A percentile compares a stretch with the other conserved stretches of the same genome.
phyloP scores from a whole-genome alignment of 371 early-diverging fungal species.

The Cokeromyces recurvatus region DNA sequence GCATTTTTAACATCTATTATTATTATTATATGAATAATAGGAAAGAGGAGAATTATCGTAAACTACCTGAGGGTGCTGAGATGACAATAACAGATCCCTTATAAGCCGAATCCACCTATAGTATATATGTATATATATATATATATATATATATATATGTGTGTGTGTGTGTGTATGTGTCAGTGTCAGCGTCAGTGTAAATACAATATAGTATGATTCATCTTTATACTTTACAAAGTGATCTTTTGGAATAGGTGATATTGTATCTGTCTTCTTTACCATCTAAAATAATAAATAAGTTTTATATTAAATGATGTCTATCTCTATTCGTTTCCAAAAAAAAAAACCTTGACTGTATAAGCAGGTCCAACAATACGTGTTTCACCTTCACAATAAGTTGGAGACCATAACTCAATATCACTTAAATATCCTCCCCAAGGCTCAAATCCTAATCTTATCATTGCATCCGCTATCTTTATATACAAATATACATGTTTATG shows the following conservation, averaged over 20 bases:
- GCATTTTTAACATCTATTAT: slow-evolving; percentile 59
- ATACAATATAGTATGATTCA: background rate
- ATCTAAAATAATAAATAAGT: slow-evolving; percentile 34
- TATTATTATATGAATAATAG: background rate
- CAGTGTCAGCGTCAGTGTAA: background rate
- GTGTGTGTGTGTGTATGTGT: slow-evolving; percentile 11
- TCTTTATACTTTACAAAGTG: slow-evolving; percentile 67
- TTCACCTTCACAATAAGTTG: slow-evolving; percentile 51
- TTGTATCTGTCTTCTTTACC: slow-evolving; percentile 44
- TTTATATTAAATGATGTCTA: slow-evolving; percentile 37
- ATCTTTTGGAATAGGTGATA: slow-evolving; percentile 36
- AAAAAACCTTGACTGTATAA: slow-evolving; percentile 63
- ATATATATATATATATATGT: background rate
- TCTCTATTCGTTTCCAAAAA: slow-evolving; percentile 45
- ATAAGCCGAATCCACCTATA: slow-evolving; percentile 53
- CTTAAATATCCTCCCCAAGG: slow-evolving; percentile 63
- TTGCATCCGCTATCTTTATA: slow-evolving; percentile 67
- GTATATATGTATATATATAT: background rate
- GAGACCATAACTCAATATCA: slow-evolving; percentile 64
- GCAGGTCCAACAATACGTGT: slow-evolving; percentile 71
- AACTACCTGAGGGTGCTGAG: slow-evolving; percentile 58
- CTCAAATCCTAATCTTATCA: slow-evolving; percentile 54
- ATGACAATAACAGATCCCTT: slow-evolving; percentile 63
- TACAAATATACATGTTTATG: too few species aligned
- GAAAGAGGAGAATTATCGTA: too few species aligned